Evolutionary conservation across 1,139 yeast species (phyloP), one percentile per base, ranked within the genome.

Genomic region (Pichia sp.): DNA sequence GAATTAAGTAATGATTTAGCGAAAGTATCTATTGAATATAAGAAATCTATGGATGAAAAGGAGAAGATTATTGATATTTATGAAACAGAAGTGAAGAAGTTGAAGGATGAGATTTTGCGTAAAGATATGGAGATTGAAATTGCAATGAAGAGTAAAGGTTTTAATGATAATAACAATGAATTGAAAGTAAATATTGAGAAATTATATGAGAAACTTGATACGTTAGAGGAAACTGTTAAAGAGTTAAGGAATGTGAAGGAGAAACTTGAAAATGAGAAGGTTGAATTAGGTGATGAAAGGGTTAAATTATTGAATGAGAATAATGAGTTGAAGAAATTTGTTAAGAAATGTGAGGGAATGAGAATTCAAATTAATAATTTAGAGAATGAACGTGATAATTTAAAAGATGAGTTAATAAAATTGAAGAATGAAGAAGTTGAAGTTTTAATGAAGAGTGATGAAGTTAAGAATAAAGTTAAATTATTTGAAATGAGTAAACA

Each of bases 1-100:
- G 51, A 48, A 8, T 38, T 54, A 15, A 51, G 50, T 30, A 36
- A 43, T 14, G 58, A 54, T 40, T 46, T 55, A 39, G 50, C 53
- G 12, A 48, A 51, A 31, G 30, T 54, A 4, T 48, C 58, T 0
- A 24, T 54, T 23, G 48, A 48, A 19, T 55, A 53, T 34, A 52
- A 51, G 24, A 32, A 36, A 5, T 42, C 45, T 14, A 42, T 52
- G 26, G 45, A 52, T 28, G 51, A 53, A 15, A 40, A 52, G 18
- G 42, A 45, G 5, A 14, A 11, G 9, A 19, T 44, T 3, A 36
- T 36, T 12, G 22, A 34, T 3, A 20, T 35, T 14, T 41, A 39
- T 22, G 45, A 45, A 10, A 20, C 25, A 6, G 28, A 44, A 22
- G 43, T 52, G 19, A 38, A 41, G 7, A 31, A 34, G 14, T 43